phyloP scores from a whole-genome alignment of 2,329 filamentous ascomycete genomes.

The Curvularia verruculosa region DNA sequence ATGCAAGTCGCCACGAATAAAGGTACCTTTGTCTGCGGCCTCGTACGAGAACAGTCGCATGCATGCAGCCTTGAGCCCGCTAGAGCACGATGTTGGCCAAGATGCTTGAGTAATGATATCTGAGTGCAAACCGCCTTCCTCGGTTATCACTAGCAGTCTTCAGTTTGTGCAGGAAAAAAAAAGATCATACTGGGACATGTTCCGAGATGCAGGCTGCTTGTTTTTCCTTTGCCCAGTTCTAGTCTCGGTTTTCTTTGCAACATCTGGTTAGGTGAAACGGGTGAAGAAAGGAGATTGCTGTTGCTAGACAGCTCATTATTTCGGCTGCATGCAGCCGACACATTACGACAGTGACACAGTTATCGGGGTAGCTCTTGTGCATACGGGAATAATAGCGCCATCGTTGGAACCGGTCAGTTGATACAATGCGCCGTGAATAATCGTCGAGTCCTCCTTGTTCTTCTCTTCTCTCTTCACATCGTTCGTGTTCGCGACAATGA shows the following conservation, averaged over 20 bases:
- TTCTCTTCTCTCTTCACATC: conserved; percentile 1
- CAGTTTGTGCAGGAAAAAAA: background rate
- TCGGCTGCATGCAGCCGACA: conserved; percentile 13
- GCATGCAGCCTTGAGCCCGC: conserved; percentile 3
- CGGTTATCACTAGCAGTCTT: background rate
- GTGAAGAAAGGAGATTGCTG: conserved; percentile 1
- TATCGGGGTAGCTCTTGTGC: conserved; percentile 6
- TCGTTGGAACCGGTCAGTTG: background rate
- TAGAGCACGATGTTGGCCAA: background rate
- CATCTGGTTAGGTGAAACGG: background rate
- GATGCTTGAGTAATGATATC: background rate
- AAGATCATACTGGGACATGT: background rate
- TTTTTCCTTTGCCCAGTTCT: background rate
- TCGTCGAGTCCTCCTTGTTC: background rate
- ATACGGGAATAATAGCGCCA: conserved; percentile 2
- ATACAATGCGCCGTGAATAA: background rate
- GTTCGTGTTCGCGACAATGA: background rate
- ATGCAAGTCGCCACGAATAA: background rate
- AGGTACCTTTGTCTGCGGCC: background rate
- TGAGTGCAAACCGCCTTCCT: background rate
- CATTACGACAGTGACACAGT: conserved; percentile 8
- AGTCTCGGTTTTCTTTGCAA: background rate
- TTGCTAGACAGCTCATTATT: background rate
- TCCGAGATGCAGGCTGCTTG: background rate
- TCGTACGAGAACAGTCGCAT: conserved; percentile 2